phyloP scores from a whole-genome alignment of 306 rosid species.

The Gastrolobium bilobum region DNA sequence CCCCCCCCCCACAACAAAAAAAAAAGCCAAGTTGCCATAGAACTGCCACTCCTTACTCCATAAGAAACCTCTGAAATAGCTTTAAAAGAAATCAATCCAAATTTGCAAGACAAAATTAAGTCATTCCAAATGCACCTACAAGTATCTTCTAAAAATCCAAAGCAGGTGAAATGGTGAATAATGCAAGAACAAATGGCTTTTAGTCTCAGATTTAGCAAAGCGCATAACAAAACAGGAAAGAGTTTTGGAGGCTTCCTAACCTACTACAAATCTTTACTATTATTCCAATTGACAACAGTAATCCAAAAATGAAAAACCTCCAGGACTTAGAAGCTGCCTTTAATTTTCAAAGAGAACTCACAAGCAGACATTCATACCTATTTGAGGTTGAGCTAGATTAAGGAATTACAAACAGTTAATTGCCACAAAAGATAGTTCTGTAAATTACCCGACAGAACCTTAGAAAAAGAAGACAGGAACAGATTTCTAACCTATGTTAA shows the following conservation, averaged over 20 bases:
- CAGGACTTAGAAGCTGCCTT: conserved; percentile 11
- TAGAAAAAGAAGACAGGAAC: neutral
- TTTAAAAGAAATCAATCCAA: conserved; percentile 25
- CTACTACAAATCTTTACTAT: conserved; percentile 12
- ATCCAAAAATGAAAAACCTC: neutral
- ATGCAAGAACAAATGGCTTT: conserved; percentile 13
- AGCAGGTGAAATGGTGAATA: conserved; percentile 1
- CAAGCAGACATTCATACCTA: conserved; percentile 6
- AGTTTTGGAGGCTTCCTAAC: conserved; percentile 14
- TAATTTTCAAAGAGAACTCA: conserved; percentile 33
- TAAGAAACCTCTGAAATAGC: conserved; percentile 33
- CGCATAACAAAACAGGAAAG: neutral
- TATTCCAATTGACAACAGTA: conserved; percentile 19
- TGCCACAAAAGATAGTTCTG: neutral
- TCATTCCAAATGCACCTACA: conserved; percentile 24
- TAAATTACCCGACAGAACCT: conserved; percentile 25
- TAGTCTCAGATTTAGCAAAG: conserved; percentile 24
- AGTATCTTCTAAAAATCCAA: conserved; percentile 5
- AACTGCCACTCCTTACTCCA: neutral
- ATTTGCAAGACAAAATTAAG: conserved; percentile 26
- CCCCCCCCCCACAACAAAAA: neutral
- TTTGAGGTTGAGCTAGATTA: neutral
- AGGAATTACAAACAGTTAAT: neutral
- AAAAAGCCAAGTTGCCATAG: neutral
- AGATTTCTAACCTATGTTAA: conserved; percentile 1